Evolutionary conservation across 805 yeast species (phyloP).

Genomic region (Ogataea pignaliae): DNA sequence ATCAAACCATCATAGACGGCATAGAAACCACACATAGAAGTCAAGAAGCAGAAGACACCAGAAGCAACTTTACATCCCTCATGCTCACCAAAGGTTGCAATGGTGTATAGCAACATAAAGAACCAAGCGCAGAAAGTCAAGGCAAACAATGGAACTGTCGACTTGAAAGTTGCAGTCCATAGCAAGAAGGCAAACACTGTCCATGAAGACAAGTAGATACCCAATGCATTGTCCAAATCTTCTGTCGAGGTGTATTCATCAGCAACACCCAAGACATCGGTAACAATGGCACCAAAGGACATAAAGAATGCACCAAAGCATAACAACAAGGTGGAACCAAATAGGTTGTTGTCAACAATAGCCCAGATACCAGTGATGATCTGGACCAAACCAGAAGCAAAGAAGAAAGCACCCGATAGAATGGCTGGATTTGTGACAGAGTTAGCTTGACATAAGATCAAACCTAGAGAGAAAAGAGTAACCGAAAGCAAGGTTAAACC

Average conservation of each 20-base stretch:
- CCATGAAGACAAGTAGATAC: conserved; percentile 45
- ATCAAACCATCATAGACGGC: conserved; percentile 40
- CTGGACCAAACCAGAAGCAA: conserved; percentile 41
- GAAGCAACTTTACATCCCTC: conserved; percentile 32
- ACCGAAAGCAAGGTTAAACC: conserved; percentile 40
- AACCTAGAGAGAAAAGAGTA: conserved; percentile 39
- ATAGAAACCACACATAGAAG: conserved; percentile 39
- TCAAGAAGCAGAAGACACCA: conserved; percentile 40
- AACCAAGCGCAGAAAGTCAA: conserved; percentile 38
- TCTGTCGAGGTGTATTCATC: conserved; percentile 33
- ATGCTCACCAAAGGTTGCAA: conserved; percentile 31
- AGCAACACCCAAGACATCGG: conserved; percentile 39
- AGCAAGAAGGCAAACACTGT: conserved; percentile 41
- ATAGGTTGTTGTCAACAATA: conserved; percentile 41
- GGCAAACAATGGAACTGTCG: conserved; percentile 36
- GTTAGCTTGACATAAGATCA: conserved; percentile 36
- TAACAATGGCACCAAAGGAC: conserved; percentile 40
- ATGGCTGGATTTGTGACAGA: conserved; percentile 36
- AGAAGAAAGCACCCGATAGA: conserved; percentile 37
- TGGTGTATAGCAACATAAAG: conserved; percentile 32
- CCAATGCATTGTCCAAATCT: conserved; percentile 39
- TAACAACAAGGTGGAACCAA: conserved; percentile 44
- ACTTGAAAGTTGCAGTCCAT: conserved; percentile 39
- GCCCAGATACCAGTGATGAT: conserved; percentile 46
- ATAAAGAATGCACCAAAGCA: conserved; percentile 49